phyloP scores from a whole-genome alignment of 352 stramenopile genomes.

The Globisporangium nunn region DNA sequence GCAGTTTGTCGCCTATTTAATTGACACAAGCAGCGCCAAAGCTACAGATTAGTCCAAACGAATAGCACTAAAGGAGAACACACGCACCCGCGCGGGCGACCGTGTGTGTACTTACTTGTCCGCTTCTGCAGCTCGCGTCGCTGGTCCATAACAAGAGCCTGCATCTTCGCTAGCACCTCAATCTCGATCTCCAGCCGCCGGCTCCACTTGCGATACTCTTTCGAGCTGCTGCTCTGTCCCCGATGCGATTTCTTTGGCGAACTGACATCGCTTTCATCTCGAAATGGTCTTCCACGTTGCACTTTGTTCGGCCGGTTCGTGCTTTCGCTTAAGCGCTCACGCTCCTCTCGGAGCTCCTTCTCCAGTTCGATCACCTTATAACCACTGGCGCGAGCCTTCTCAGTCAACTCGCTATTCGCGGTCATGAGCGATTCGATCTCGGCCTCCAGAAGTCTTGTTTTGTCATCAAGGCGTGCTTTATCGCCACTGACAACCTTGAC shows the following conservation, averaged over 20 bases:
- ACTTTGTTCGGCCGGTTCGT: constrained; percentile 9
- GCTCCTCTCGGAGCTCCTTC: constrained; percentile 13
- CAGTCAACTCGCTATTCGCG: constrained; percentile 23
- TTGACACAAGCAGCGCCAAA: not conserved
- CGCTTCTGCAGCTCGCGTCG: constrained; percentile 44
- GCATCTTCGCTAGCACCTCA: constrained; percentile 38
- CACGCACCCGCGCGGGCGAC: no score
- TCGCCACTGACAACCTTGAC: constrained; percentile 27
- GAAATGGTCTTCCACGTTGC: not conserved
- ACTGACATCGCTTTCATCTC: constrained; percentile 2
- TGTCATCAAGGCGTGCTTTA: constrained; percentile 25
- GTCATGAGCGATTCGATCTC: constrained; percentile 27
- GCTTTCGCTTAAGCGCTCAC: constrained; percentile 10
- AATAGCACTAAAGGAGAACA: not conserved
- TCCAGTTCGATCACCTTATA: constrained; percentile 20
- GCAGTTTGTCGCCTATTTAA: constrained; percentile 9
- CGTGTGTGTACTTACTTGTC: not conserved
- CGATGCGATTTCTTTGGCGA: constrained; percentile 3
- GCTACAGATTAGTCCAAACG: not conserved
- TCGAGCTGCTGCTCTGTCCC: not conserved
- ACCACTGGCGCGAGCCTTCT: constrained; percentile 20
- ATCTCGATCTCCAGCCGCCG: constrained; percentile 40
- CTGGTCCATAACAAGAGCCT: constrained; percentile 31
- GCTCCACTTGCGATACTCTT: constrained; percentile 34
- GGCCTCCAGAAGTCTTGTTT: constrained; percentile 18